Conservation (phyloP, 1,284 basidiomycete genomes). For the Ceraceosorus guamensis region DNA sequence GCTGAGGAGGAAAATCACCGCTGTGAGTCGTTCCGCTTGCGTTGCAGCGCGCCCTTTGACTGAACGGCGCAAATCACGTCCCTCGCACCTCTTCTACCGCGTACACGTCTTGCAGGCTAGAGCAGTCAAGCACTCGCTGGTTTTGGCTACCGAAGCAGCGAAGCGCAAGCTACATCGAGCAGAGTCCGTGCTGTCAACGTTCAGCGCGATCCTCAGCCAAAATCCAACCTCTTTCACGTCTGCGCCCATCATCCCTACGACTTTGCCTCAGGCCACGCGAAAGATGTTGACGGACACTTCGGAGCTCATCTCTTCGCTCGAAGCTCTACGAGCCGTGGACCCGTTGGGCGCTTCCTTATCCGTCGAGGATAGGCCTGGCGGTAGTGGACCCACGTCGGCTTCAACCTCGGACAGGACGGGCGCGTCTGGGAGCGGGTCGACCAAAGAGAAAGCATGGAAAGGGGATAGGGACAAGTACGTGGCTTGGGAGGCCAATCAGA, state of each 20-base stretch:
- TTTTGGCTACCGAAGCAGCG: conserved; percentile 16
- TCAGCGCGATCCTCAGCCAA: conserved; percentile 11
- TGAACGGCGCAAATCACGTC: background rate
- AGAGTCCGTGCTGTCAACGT: conserved; percentile 13
- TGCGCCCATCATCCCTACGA: conserved; percentile 9
- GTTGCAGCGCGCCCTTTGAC: background rate
- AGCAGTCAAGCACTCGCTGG: conserved; percentile 22
- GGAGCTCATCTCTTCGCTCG: conserved; percentile 20
- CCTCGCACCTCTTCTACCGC: background rate
- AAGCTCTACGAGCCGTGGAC: conserved; percentile 19
- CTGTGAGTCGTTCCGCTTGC: conserved; percentile 13
- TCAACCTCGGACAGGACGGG: conserved; percentile 10
- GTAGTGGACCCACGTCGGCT: conserved; percentile 3
- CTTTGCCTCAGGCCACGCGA: conserved; percentile 18
- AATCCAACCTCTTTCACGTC: background rate
- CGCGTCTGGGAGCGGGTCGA: conserved; percentile 11
- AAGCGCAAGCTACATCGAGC: conserved; percentile 15
- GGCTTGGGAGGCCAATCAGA: conserved; percentile 37
- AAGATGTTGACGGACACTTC: conserved; percentile 25
- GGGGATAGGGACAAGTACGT: conserved; percentile 34
- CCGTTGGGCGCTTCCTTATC: conserved; percentile 20
- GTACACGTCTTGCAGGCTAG: conserved; percentile 11
- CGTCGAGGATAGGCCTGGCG: background rate
- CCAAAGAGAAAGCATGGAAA: conserved; percentile 19
- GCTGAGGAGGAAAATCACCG: conserved; percentile 25